Conservation (phyloP, 73 alveolate species). For the Symbiodinium pilosum region DNA sequence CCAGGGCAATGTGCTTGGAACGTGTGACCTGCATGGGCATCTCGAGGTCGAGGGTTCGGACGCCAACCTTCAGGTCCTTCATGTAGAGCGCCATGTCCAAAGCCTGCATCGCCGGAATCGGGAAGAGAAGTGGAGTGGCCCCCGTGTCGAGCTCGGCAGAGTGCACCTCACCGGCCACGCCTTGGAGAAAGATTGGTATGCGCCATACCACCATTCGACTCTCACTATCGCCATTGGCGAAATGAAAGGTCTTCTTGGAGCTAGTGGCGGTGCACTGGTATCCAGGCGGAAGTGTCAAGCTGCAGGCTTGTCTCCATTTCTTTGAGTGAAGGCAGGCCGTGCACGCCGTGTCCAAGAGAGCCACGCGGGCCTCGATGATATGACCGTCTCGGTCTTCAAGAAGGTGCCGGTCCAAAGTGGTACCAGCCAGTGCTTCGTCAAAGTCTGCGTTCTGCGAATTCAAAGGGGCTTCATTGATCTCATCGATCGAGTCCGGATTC, state of each 20-base stretch:
- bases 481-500: not conserved
- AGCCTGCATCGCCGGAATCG: slow-evolving; percentile 22
- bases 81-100: not conserved
- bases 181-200: not conserved
- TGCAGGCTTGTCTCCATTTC: not conserved
- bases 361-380: not conserved
- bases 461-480: not conserved
- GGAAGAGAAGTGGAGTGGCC: not conserved
- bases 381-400: not conserved
- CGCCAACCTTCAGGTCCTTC: not conserved
- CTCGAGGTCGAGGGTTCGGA: not conserved
- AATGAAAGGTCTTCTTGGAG: not conserved
- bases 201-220: not conserved
- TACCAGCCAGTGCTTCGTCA: not conserved
- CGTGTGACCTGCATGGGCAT: not conserved
- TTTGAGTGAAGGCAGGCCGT: slow-evolving; percentile 10
- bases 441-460: not conserved
- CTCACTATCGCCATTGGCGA: not conserved
- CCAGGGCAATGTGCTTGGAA: slow-evolving; percentile 14
- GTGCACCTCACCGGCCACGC: not conserved
- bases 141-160: slow-evolving; percentile 8
- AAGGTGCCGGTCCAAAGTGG: not conserved
- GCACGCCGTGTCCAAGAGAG: slow-evolving; percentile 24
- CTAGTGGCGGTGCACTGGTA: not conserved
- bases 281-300: not conserved